Evolutionary conservation across 2,329 filamentous ascomycete species (phyloP), one percentile per base, ranked within the genome.

Genomic region (Neobulgaria alba): DNA sequence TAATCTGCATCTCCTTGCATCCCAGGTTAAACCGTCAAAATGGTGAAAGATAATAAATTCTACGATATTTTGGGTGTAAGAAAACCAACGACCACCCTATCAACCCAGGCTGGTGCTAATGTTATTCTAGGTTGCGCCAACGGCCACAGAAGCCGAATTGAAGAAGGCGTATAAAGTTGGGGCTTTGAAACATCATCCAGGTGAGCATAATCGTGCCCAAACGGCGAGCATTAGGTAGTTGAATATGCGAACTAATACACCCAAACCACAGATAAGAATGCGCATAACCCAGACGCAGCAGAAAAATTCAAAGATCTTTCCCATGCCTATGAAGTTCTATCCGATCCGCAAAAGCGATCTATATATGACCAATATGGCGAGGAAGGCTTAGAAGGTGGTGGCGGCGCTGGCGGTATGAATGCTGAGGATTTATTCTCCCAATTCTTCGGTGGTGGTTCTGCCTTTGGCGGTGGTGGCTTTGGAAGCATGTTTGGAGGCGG

Each of bases 231-330:
- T 42, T 20, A 42, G 10, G 23, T 44, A 18, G 42, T 29, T 29
- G 19, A 36, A 18, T 46, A 20, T 29, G 35, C 29, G 19, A 36
- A 36, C 26, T 29, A 3, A 35, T n/a, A 35, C 14, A 23, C 14
- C 38, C 39, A 58, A 44, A 55, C 33, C 41, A 29, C 54, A 93
- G 90, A 98, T 67, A 98, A 98, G 76, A 98, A 98, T 67, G 79
- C 82, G 51, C 79, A 92, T 71, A 93, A 94, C 71, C 88, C 89
- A 30, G 84, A 81, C 18, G 89, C 92, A 38, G 88, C 90, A 56
- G 88, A 95, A 47, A 98, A 95, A 67, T 98, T 98, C 81, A 96
- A 98, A 72, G 89, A 95, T 58, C 75, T 95, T 47, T 94, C 88
- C 51, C 82, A 90, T 61, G 92, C 92, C 47, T 98, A 96, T 67